Evolutionary conservation across 176 grass and related monocot genomes (phyloP).

Genomic region (Secale cereale): DNA sequence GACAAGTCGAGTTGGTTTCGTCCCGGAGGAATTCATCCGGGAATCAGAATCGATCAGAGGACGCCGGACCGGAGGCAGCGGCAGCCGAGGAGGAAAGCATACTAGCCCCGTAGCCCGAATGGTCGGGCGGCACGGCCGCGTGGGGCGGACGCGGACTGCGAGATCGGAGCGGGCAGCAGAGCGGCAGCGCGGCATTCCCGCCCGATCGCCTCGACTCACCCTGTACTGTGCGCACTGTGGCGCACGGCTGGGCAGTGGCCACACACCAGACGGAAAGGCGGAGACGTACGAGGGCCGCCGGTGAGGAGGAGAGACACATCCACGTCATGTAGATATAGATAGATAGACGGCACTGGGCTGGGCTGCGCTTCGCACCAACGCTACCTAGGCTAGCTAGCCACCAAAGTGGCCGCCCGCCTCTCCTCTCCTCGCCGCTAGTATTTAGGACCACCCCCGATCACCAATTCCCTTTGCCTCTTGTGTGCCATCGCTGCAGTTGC

Average conservation of each 20-base stretch:
- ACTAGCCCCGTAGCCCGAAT: too few species aligned
- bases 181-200: neutral
- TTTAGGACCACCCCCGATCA: conserved; percentile 12
- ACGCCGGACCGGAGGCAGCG: neutral
- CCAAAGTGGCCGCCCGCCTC: neutral
- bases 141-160: conserved; percentile 29
- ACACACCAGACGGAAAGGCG: neutral
- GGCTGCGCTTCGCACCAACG: neutral
- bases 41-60: neutral
- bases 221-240: too few species aligned
- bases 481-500: neutral
- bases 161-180: conserved; percentile 19
- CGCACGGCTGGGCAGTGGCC: neutral
- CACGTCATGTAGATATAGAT: neutral
- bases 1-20: neutral
- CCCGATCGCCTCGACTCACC: neutral
- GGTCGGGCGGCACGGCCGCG: neutral
- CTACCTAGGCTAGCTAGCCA: neutral
- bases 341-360: neutral
- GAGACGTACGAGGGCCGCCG: neutral
- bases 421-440: neutral
- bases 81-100: too few species aligned
- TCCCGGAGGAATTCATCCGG: neutral
- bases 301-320: neutral
- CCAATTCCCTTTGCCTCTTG: neutral